Percentiles rank a stretch among this genome's conserved stretches.
Evolutionary conservation across 179 eudicot species (phyloP).

Genomic region (Patellifolia procumbens): DNA sequence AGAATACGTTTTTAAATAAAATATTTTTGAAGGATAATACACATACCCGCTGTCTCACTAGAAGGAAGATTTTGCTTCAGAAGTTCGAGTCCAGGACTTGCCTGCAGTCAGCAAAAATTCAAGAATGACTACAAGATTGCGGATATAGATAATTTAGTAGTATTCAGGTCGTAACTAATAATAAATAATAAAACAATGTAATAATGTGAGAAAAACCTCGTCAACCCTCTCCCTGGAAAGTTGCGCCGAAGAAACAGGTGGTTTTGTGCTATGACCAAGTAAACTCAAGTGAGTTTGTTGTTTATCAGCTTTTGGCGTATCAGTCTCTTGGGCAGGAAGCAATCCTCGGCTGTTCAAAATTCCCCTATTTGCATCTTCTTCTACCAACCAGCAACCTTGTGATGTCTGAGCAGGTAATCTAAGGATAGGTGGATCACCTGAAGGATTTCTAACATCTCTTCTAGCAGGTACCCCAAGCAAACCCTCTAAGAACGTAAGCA

Average conservation of each 20-base stretch:
- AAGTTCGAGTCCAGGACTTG: conserved; percentile 39
- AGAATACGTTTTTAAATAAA: neutral
- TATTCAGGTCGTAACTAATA: neutral
- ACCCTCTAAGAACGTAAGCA: conserved; percentile 47
- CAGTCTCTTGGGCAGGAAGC: conserved; percentile 44
- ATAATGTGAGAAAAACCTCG: conserved; percentile 49
- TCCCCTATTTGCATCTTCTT: conserved; percentile 54
- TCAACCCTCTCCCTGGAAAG: conserved; percentile 45
- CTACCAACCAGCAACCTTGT: conserved; percentile 63
- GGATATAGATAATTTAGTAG: conserved; percentile 1
- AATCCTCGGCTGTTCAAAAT: conserved; percentile 32
- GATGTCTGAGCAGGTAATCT: conserved; percentile 56
- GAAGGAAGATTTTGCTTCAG: conserved; percentile 45
- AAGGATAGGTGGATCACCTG: conserved; percentile 64
- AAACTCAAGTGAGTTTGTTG: conserved; percentile 40
- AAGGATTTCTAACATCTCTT: conserved; percentile 52
- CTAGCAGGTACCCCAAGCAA: conserved; percentile 75
- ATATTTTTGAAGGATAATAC: neutral
- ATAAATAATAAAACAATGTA: neutral
- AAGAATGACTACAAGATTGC: conserved; percentile 7
- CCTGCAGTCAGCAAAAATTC: conserved; percentile 42
- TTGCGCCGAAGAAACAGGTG: conserved; percentile 39
- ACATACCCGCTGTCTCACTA: conserved; percentile 43
- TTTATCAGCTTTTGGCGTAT: conserved; percentile 47
- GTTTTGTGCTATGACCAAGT: conserved; percentile 34